Base-by-base conservation (phyloP, 2,329 filamentous ascomycete genomes). In the Colletotrichum costaricense region DNA sequence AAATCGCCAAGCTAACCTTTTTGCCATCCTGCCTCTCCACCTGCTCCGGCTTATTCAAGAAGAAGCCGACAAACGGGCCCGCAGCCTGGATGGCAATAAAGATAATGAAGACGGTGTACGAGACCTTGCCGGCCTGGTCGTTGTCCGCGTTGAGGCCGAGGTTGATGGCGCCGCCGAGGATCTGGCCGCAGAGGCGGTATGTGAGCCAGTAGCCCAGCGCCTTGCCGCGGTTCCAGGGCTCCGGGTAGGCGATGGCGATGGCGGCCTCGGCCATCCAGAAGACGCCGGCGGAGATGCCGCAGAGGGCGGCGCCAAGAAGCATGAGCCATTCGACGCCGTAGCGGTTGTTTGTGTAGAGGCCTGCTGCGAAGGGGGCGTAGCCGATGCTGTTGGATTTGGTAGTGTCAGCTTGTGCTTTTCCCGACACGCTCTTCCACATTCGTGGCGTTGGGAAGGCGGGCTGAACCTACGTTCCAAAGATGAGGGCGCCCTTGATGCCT, bases 191-290 rank as follows among this genome's bases (percentile, higher is more conserved):
- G 1, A 93, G 85, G 0, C 86, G 83, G 75, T 84, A 89, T 0
- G 84, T 86, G 4, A 94, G 85, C 93, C 93, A 95, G 77, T 92
- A 91, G 0, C 92, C 93, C 0, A 94, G 83, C 22, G 91, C 89
- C 19, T 87, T 87, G 0, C 91, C 92, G 66, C 89, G 88, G 60
- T 93, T 93, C 78, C 89, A 90, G 0, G 92, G 91, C 76, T 94
- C 93, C 0, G 93, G 92, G 75, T 95, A 95, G 0, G 90, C 87
- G 24, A 94, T 88, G 0, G 92, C 92, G 69, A 95, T 93, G 0
- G 93, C 92, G 0, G 91, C 91, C 81, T 95, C 93, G 0, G 92
- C 90, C 86, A 91, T 91, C 93, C 93, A 95, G 81, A 94, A 94
- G 0, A 94, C 85, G 0, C 93, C 93, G 0, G 93, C 93, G 0